Conservation (phyloP, 495 filamentous ascomycete species). For the Xylaria nigripes region DNA sequence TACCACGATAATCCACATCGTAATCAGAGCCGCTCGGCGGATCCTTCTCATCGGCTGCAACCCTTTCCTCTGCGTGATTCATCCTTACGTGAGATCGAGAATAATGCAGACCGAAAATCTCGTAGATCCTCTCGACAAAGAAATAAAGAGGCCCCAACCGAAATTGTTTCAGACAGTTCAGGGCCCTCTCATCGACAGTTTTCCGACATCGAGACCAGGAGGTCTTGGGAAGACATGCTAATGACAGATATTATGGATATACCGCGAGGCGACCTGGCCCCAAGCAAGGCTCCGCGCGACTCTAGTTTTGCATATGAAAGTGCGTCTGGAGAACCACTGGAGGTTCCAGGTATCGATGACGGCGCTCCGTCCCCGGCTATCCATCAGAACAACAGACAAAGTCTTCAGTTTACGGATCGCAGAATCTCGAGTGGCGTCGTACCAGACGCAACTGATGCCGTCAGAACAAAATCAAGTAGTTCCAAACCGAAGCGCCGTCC, state of each 20-base stretch:
- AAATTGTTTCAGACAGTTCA: constrained; percentile 25
- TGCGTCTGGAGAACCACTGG: constrained; percentile 17
- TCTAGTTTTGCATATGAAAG: constrained; percentile 18
- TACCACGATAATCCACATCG: constrained; percentile 13
- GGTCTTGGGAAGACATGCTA: constrained; percentile 16
- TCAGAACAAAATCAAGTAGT: constrained; percentile 38
- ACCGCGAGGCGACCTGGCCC: constrained; percentile 4
- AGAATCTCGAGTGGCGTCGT: constrained; percentile 33
- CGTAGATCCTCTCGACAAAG: constrained; percentile 29
- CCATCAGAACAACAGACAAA: constrained; percentile 45
- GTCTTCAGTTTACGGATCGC: constrained; percentile 34
- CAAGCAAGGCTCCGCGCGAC: constrained; percentile 13
- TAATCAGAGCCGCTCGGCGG: constrained; percentile 11
- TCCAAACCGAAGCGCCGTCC: constrained; percentile 42
- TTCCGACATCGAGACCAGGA: constrained; percentile 15
- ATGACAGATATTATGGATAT: constrained; percentile 20
- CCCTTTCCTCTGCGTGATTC: constrained; percentile 61
- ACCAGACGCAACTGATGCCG: constrained; percentile 33
- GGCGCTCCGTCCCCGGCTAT: constrained; percentile 64
- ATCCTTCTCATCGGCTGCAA: constrained; percentile 23
- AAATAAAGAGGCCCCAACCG: constrained; percentile 25
- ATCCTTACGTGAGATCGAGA: constrained; percentile 51
- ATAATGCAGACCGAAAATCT: constrained; percentile 33
- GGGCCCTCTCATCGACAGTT: constrained; percentile 14
- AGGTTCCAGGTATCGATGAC: constrained; percentile 41